Evolutionary conservation across 768 basidiomycete genomes (phyloP), one percentile per base, ranked within the genome.

Genomic region (Kwoniella heveanensis): DNA sequence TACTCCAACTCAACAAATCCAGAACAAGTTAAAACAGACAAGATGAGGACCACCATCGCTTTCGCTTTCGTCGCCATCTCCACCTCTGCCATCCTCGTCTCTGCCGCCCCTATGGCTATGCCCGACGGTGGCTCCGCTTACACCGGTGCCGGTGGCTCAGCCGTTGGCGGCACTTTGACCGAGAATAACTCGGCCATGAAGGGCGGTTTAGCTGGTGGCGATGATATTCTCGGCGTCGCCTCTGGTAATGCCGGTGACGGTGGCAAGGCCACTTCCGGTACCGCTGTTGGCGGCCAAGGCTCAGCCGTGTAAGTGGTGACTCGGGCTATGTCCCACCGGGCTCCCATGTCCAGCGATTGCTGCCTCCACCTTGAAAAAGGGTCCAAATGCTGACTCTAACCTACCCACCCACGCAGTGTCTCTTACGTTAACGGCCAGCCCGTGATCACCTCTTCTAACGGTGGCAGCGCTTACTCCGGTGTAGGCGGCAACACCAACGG

Each of bases 401-500:
- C 10, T 7, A 6, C 48, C 12, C 12, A 21, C 19, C 12, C 27
- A 7, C n/a, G 21, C 36, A 66, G 65, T 19, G 39, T 66, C 36
- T 56, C 60, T 1, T 66, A 62, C 50, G 56, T 62, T 24, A 62
- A 66, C 24, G 65, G 65, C 21, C 57, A 57, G 49, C 65, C 65
- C 12, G 65, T 62, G 36, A 32, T 60, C 54, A 62, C 60, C 22
- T 48, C 58, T 22, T 60, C 64, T 9, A 66, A 69, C 29, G 72
- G 69, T 36, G 72, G 72, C 21, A 67, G 52, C 52, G 72, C 72
- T 2, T 73, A 73, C 65, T 66, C 72, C 27, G 72, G 72, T 63
- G 69, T 73, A 22, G 72, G 72, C n/a, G 72, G 72, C 10, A 64
- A 69, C 39, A 61, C 72, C 55, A 71, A 73, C 54, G 72, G 67